Base-by-base conservation (phyloP, 78 protist genomes). In the Polysphondylium violaceum region DNA sequence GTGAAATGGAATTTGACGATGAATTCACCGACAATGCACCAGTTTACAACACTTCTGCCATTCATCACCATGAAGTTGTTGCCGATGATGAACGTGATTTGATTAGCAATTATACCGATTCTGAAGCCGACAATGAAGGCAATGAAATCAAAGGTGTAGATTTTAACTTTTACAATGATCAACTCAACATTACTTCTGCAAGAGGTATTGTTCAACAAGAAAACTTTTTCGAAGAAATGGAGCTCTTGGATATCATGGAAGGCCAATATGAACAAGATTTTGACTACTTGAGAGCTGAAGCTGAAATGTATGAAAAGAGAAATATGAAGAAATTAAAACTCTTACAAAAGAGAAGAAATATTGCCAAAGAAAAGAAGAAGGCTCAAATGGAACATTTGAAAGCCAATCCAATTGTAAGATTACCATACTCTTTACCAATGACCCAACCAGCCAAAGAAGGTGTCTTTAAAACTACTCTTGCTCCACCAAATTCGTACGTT, bases 251-350 rank as follows among this genome's bases (percentile, higher is more conserved):
- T 16, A 1, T 38, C 14, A 56, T 74, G 19, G 6, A 74, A 12
- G 50, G 41, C 31, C 23, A 41, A 7, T 83, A 43, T 12, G 65
- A 83, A 27, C 81, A 83, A 19, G 75, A 67, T 58, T 60, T 83
- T 23, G 64, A 44, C n/a, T 50, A 69, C 38, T 16, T 83, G 5
- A 33, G 81, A 25, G n/a, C 68, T 27, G 91, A 83, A 44, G 91
- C 79, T 12, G 91, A 83, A n/a, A 83, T 83, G 91, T 83, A 83
- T 41, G 31, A 61, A 3, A 53, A 50, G 31, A 74, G 91, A 33
- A 83, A 56, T 5, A 40, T 36, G 8, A 83, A 61, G 51, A 83
- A 83, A 61, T 29, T 83, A 58, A 69, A 71, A 74, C 33, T 25
- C 8, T 43, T 83, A 9, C 44, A 63, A 43, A 83, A 69, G 63